A percentile compares a stretch with the other conserved stretches of the same genome.
Conservation (phyloP, 2,329 filamentous ascomycete species). For the Aspergillus aculeatus region DNA sequence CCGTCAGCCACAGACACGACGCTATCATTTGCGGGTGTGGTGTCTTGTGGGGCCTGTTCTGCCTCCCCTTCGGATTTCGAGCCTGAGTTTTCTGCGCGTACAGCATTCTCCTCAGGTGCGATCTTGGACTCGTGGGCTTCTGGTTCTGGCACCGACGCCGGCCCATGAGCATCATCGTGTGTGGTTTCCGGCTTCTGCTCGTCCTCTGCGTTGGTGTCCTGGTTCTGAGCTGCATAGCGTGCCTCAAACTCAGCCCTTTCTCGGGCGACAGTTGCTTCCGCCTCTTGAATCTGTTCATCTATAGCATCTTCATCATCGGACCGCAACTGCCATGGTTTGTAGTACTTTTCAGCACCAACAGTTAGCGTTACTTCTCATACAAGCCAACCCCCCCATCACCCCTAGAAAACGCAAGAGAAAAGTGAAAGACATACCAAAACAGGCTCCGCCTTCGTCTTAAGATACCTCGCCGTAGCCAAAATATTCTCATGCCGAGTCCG, state of each 20-base stretch:
- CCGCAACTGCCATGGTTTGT: slow-evolving; percentile 77
- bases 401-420: slow-evolving; percentile 3
- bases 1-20: slow-evolving; percentile 36
- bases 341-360: slow-evolving; percentile 60
- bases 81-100: slow-evolving; percentile 25
- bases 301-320: slow-evolving; percentile 68
- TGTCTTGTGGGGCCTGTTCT: slow-evolving; percentile 19
- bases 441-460: slow-evolving; percentile 71
- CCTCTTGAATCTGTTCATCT: slow-evolving; percentile 66
- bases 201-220: slow-evolving; percentile 11
- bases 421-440: slow-evolving; percentile 61
- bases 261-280: slow-evolving; percentile 60
- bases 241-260: slow-evolving; percentile 65
- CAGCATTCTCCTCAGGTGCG: slow-evolving; percentile 47
- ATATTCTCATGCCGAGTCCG: slow-evolving; percentile 69
- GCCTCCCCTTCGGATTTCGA: slow-evolving; percentile 18
- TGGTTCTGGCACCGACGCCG: slow-evolving; percentile 17
- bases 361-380: neutral
- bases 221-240: slow-evolving; percentile 40
- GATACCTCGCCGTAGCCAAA: slow-evolving; percentile 67
- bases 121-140: slow-evolving; percentile 31
- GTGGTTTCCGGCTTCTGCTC: slow-evolving; percentile 9
- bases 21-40: slow-evolving; percentile 29
- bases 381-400: neutral
- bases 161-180: slow-evolving; percentile 31